Base-by-base conservation (phyloP, 106 monocot genomes). In the Hemerocallis citrina region DNA sequence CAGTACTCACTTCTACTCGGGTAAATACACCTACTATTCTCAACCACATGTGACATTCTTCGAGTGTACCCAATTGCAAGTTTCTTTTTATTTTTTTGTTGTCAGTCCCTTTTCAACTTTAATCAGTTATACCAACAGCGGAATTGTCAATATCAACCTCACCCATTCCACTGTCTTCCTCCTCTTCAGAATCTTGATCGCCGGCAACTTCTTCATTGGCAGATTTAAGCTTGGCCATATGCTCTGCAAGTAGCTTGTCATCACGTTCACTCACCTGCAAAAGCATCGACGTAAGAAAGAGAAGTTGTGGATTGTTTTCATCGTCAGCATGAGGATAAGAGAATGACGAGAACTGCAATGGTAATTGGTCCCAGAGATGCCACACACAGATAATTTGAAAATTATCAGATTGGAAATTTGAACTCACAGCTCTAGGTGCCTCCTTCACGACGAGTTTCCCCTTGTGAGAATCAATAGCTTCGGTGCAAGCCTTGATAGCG, bases 351-450 rank as follows among this genome's bases (percentile, higher is more conserved):
- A 30, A 15, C 15, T 30, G 54, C 54, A n/a, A 5, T 30, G 6
- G 5, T 55, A 35, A 17, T 35, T 17, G 15, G 2, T 35, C 35
- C n/a, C 21, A 19, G 30, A 55, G 3, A 55, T 14, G 32, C 32
- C 9, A 2, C 29, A 32, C 20, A 30, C n/a, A 52, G 4, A n/a
- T 14, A 27, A 52, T 27, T 28, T 28, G 30, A 52, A 9, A 24
- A 50, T n/a, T 2, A 50, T 27, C 11, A 8, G 11, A 5, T 24
- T 24, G 27, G 54, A 54, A 55, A 63, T 52, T 32, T 3, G 10
- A 46, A 75, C 92, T 92, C 58, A 93, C 89, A 71, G 85, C 88
- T 89, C 93, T 85, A n/a, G 93, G 74, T 17, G 79, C 79, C 68
- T 93, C 93, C 74, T 93, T 93, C 45, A 93, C 71, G 24, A 74